Evolutionary conservation across 805 yeast species (phyloP).

Genomic region (Yarrowia sp.): DNA sequence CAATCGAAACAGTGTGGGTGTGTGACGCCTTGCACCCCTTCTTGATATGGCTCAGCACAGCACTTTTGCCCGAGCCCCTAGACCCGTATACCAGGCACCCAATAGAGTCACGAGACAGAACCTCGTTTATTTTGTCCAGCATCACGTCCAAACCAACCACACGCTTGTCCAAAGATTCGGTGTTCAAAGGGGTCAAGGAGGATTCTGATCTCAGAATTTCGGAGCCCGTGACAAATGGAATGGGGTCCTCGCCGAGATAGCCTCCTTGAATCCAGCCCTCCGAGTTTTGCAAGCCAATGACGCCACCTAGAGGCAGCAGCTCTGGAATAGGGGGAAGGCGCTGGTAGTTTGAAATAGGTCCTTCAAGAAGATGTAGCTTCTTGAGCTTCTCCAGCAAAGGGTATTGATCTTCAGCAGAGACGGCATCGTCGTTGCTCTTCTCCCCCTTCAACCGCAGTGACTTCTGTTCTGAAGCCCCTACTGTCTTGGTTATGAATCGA

Average conservation of each 20-base stretch:
- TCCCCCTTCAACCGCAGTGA: background rate
- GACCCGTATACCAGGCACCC: conserved; percentile 69
- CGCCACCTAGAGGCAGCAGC: conserved; percentile 57
- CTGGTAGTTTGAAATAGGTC: conserved; percentile 45
- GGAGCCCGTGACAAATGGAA: conserved; percentile 27
- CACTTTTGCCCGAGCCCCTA: conserved; percentile 79
- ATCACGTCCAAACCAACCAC: conserved; percentile 58
- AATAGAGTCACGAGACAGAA: conserved; percentile 45
- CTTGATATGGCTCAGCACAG: conserved; percentile 45
- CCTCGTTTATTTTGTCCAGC: conserved; percentile 42
- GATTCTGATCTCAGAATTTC: conserved; percentile 45
- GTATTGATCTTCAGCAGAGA: conserved; percentile 27
- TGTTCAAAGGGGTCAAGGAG: background rate
- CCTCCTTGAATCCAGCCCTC: conserved; percentile 43
- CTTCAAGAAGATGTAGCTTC: conserved; percentile 27
- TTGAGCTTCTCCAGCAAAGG: conserved; percentile 14
- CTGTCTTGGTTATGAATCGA: conserved; percentile 46
- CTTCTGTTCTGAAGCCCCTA: conserved; percentile 22
- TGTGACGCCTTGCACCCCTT: conserved; percentile 31
- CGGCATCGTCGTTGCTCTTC: background rate
- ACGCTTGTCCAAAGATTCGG: conserved; percentile 25
- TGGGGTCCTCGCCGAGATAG: conserved; percentile 9
- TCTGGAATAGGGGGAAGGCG: conserved; percentile 51
- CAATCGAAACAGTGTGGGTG: conserved; percentile 43
- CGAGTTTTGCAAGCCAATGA: conserved; percentile 48